phyloP scores from a whole-genome alignment of 768 basidiomycete species.

The Auriscalpium microsporum region DNA sequence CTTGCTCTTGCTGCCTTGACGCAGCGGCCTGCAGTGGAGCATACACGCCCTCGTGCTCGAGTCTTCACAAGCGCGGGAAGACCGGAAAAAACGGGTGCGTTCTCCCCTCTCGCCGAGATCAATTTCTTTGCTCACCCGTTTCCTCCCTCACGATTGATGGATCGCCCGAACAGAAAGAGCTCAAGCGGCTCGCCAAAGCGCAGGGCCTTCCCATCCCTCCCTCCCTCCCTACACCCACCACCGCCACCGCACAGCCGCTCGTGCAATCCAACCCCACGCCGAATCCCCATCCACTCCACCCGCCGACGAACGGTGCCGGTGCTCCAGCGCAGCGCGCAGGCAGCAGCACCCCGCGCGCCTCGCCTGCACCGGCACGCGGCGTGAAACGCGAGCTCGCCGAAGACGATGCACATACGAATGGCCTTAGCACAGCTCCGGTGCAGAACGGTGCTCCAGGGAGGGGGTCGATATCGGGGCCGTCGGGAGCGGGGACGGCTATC shows the following conservation, averaged over 20 bases:
- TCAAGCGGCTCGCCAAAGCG: slow-evolving; percentile 15
- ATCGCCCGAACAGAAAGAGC: slow-evolving; percentile 10
- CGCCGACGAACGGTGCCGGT: background rate
- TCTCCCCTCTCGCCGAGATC: background rate
- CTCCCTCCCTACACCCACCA: background rate
- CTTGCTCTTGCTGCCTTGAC: background rate
- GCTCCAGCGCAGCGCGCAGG: slow-evolving; percentile 9
- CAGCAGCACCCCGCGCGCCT: slow-evolving; percentile 6
- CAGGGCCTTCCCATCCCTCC: slow-evolving; percentile 6
- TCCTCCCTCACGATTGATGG: background rate
- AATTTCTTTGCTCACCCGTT: background rate
- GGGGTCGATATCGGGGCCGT: slow-evolving; percentile 1
- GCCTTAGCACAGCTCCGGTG: slow-evolving; percentile 1
- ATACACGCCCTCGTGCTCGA: slow-evolving; percentile 17
- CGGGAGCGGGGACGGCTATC: background rate
- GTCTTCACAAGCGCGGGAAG: slow-evolving; percentile 16
- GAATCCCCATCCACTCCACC: background rate
- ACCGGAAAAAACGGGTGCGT: slow-evolving; percentile 16
- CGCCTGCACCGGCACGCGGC: slow-evolving; percentile 3
- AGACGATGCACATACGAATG: slow-evolving; percentile 4
- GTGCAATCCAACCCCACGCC: background rate
- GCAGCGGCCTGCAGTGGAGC: slow-evolving; percentile 10
- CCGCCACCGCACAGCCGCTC: slow-evolving; percentile 5
- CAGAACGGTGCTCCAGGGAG: background rate
- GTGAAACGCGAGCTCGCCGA: slow-evolving; percentile 15